Evolutionary conservation across 176 grass and related monocot genomes (phyloP).

Genomic region (Carex scoparia): DNA sequence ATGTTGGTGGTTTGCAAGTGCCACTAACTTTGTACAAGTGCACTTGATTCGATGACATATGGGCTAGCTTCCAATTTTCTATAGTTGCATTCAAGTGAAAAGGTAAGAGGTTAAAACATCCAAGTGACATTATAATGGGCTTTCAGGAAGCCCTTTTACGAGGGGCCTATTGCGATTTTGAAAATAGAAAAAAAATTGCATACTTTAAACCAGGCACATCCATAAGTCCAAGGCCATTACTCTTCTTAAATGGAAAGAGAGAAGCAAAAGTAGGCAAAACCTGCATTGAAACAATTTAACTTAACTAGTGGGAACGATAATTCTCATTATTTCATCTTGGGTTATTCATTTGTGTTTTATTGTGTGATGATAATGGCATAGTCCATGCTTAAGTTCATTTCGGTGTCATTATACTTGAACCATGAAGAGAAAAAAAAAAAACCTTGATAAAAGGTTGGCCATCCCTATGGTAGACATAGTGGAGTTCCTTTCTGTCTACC

Average conservation of each 20-base stretch:
- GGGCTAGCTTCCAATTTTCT: not conserved
- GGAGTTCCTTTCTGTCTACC: conserved; percentile 84
- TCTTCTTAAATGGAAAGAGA: conserved; percentile 57
- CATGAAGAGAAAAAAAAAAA: not conserved
- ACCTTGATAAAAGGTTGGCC: conserved; percentile 84
- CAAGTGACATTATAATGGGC: not conserved
- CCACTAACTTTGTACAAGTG: not conserved
- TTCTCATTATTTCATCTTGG: not conserved
- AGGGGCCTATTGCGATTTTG: not conserved
- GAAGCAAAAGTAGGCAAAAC: conserved; percentile 80
- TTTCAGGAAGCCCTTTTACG: not conserved
- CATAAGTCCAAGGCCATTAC: conserved; percentile 53
- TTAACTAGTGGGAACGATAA: not conserved
- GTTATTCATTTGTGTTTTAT: not conserved
- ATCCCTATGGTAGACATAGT: conserved; percentile 61
- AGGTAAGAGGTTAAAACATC: not conserved
- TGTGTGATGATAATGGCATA: not conserved
- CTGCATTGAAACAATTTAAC: conserved; percentile 39
- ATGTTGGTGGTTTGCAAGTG: not conserved
- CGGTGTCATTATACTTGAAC: conserved; percentile 9
- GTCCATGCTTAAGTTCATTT: not conserved
- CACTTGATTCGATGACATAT: not conserved
- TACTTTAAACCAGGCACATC: conserved; percentile 77
- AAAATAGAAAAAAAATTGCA: conserved; percentile 18
- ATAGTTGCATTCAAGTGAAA: not conserved